phyloP scores from a whole-genome alignment of 2,329 filamentous ascomycete genomes.

The Albifimbria verrucaria region DNA sequence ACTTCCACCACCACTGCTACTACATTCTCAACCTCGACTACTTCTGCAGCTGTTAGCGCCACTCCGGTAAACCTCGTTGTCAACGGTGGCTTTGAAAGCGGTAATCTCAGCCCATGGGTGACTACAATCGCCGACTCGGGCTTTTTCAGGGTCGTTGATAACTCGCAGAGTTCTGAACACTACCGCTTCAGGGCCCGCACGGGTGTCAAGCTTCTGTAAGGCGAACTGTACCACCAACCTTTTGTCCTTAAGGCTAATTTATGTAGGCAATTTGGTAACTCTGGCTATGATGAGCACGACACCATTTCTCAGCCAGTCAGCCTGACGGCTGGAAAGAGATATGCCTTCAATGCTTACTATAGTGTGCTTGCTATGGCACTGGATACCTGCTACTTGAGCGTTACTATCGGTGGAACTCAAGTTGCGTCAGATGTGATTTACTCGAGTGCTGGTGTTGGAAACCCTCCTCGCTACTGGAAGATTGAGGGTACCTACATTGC shows the following conservation, averaged over 20 bases:
- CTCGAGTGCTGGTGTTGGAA: not conserved
- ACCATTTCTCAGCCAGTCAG: not conserved
- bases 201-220: not conserved
- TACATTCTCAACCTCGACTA: too few relatives aligned
- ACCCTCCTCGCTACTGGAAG: not conserved
- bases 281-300: not conserved
- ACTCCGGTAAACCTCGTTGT: not conserved
- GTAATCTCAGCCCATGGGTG: not conserved
- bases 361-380: not conserved
- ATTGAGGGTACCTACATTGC: not conserved
- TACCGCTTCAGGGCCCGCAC: conserved; percentile 2
- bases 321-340: not conserved
- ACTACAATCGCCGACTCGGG: not conserved
- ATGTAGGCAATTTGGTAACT: not conserved
- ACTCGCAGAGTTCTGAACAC: not conserved
- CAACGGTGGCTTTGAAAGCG: conserved; percentile 1
- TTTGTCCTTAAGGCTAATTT: not conserved
- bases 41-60: too few relatives aligned
- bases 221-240: too few relatives aligned
- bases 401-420: not conserved
- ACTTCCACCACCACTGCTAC: not conserved
- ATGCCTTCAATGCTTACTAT: conserved; percentile 1
- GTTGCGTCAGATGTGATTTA: not conserved
- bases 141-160: not conserved
- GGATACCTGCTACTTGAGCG: not conserved